Evolutionary conservation across 2,329 filamentous ascomycete species (phyloP), one percentile per base, ranked within the genome.

Genomic region (Aspergillus candidus): DNA sequence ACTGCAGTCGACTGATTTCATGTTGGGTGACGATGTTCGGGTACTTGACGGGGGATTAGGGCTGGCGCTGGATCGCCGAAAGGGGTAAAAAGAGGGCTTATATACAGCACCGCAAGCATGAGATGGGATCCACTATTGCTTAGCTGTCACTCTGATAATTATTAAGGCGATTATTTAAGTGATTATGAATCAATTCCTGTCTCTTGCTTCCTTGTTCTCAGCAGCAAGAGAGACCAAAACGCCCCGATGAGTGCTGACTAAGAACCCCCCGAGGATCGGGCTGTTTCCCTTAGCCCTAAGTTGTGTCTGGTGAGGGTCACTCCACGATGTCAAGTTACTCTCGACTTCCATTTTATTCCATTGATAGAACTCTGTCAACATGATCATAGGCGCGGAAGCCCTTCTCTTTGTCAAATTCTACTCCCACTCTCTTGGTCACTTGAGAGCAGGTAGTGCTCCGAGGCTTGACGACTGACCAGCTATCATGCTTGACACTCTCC

Each of bases 31-130:
- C 2, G 8, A 5, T 17, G 35, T 17, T 38, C 35, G 35, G 35
- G 35, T 38, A 12, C 17, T 38, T 38, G 35, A 38, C 35, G 35
- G 35, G 18, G 17, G 17, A 22, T 38, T 38, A 38, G 35, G 35
- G 35, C 17, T 38, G 17, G 12, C 3, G 5, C 18, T 12, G 35
- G 14, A 13, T 38, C 6, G 11, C 14, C 14, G 35, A 18, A 18
- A 38, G 4, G 18, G 18, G 14, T 38, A 38, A 22, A 29, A 27
- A 27, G 7, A 38, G 35, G n/a, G 35, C n/a, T 15, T 11, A 12
- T 18, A 18, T 18, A 36, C 5, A 15, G 4, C 14, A 14, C 34
- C 14, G 7, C 14, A 35, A n/a, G 35, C 14, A 36, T 36, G 11
- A 36, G 35, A 17, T 8, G 11, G 34, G 14, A 36, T 36, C 35